Conservation (phyloP, 371 early-diverging fungal species). For the Mucor mucedo region DNA sequence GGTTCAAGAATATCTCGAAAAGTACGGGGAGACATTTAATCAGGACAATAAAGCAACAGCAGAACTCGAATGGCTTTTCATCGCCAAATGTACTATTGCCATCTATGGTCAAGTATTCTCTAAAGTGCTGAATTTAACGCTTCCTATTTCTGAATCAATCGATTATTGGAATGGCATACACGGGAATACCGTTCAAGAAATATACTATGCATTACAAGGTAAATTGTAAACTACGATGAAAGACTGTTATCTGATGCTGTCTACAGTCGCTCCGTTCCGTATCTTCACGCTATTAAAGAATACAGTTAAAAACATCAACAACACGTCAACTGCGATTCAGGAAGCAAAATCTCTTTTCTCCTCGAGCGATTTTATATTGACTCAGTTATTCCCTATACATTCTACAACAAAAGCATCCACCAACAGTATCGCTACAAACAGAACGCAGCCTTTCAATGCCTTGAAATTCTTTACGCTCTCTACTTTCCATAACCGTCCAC, state of each 20-base stretch:
- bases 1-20: conserved; percentile 25
- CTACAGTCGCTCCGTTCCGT: conserved; percentile 55
- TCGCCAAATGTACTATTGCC: conserved; percentile 61
- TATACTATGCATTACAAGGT: conserved; percentile 67
- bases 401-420: neutral
- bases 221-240: conserved; percentile 50
- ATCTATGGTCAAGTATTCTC: conserved; percentile 69
- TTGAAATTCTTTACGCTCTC: conserved; percentile 19
- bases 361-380: conserved; percentile 35
- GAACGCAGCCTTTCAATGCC: conserved; percentile 2
- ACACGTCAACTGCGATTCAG: conserved; percentile 3
- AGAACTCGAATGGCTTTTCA: conserved; percentile 56
- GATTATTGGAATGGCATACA: conserved; percentile 73
- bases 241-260: conserved; percentile 72
- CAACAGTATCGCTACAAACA: neutral
- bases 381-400: conserved; percentile 44
- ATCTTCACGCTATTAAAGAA: conserved; percentile 36
- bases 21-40: conserved; percentile 19
- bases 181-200: conserved; percentile 49
- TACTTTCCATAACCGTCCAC: conserved; percentile 35
- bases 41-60: neutral
- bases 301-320: conserved; percentile 20
- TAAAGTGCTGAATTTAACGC: conserved; percentile 62
- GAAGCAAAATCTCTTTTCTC: conserved; percentile 28
- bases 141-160: conserved; percentile 69